These are phyloP conservation scores for Teratosphaeria viscida DNA, from an alignment of 2,329 filamentous ascomycete species.

Conservation along the genomic window DNA sequence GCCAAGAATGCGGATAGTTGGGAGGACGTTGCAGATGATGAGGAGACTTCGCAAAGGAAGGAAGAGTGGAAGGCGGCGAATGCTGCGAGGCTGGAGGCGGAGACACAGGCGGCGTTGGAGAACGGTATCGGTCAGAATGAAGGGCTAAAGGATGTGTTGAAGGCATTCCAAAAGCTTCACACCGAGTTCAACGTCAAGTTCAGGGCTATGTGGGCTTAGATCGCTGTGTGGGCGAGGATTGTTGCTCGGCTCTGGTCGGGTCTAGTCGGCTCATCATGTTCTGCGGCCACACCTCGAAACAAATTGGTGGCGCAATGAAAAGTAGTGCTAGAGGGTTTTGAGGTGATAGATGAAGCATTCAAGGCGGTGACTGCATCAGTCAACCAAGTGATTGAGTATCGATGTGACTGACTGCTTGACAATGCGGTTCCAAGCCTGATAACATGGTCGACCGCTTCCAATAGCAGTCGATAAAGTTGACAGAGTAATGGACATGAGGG, in stretches of 20 bases:
- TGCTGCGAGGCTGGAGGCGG: slow-evolving; percentile 16
- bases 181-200: slow-evolving; percentile 56
- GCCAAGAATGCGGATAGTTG: slow-evolving; percentile 34
- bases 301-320: not conserved
- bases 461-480: too few species aligned
- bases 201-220: slow-evolving; percentile 48
- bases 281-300: not conserved
- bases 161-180: slow-evolving; percentile 48
- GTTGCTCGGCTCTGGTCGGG: not conserved
- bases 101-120: slow-evolving; percentile 15
- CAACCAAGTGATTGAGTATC: too few species aligned
- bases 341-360: too few species aligned
- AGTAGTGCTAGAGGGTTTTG: not conserved
- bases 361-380: too few species aligned
- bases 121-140: slow-evolving; percentile 33
- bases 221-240: not conserved
- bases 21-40: slow-evolving; percentile 29
- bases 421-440: too few species aligned
- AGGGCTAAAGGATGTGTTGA: slow-evolving; percentile 46
- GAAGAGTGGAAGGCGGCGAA: slow-evolving; percentile 9
- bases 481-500: too few species aligned
- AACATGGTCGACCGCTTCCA: too few species aligned
- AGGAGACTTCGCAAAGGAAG: slow-evolving; percentile 22
- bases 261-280: not conserved
- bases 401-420: too few species aligned